These are phyloP conservation scores for Fusarium sp. DNA, from an alignment of 2,329 filamentous ascomycete genomes.

Conservation along the genomic window DNA sequence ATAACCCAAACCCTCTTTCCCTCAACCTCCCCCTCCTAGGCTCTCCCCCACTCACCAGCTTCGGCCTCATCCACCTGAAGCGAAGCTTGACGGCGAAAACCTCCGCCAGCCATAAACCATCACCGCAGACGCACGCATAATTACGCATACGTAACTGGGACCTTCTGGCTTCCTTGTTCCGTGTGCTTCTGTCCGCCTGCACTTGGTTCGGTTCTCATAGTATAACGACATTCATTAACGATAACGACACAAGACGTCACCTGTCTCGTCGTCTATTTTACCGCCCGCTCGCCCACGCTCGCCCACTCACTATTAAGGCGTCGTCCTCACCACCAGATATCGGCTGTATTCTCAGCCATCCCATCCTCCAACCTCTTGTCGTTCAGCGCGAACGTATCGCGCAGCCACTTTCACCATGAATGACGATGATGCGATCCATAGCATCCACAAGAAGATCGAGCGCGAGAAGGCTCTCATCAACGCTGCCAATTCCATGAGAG, in stretches of 20 bases:
- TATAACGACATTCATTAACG: constrained; percentile 3
- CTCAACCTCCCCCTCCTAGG: constrained; percentile 16
- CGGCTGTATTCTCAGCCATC: constrained; percentile 25
- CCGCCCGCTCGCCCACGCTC: constrained; percentile 20
- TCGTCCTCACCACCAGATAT: constrained; percentile 27
- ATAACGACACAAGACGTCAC: constrained; percentile 28
- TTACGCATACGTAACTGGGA: constrained; percentile 20
- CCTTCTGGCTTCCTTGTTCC: constrained; percentile 10
- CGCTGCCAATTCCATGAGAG: constrained; percentile 93
- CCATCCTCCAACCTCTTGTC: constrained; percentile 28
- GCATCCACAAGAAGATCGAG: constrained; percentile 97
- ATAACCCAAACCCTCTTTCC: constrained; percentile 35
- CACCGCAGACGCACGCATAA: constrained; percentile 15
- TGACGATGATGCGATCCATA: constrained; percentile 75
- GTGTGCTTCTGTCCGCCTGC: constrained; percentile 6
- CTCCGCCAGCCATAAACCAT: constrained; percentile 14
- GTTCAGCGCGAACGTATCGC: constrained; percentile 56
- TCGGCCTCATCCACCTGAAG: constrained; percentile 32
- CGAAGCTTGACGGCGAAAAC: constrained; percentile 30
- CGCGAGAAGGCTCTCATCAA: constrained; percentile 95
- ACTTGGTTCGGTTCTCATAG: constrained; percentile 17
- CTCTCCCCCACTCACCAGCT: constrained; percentile 34
- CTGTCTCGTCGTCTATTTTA: constrained; percentile 28
- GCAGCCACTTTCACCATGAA: constrained; percentile 65
- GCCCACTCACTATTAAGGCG: constrained; percentile 18